Conservation (phyloP, 306 rosid genomes). For the Quercus ilex region DNA sequence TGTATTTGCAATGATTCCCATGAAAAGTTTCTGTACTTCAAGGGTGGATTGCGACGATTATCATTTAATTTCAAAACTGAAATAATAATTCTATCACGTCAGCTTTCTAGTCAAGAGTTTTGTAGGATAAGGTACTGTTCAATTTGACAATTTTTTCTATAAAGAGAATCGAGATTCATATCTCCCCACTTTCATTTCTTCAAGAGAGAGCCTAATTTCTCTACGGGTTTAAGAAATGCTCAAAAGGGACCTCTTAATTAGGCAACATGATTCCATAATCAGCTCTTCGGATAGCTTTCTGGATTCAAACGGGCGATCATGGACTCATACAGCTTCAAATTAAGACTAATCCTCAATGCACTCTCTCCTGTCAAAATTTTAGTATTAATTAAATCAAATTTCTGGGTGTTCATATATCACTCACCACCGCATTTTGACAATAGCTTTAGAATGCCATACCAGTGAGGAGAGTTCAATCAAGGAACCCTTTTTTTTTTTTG, state of each 20-base stretch:
- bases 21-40: not conserved
- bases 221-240: not conserved
- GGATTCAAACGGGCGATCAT: conserved; percentile 2
- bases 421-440: too few relatives aligned
- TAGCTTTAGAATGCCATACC: too few relatives aligned
- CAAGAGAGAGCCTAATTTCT: not conserved
- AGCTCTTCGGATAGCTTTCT: not conserved
- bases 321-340: conserved; percentile 5
- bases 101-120: not conserved
- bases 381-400: not conserved
- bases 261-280: not conserved
- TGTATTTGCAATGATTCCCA: not conserved
- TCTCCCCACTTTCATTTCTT: too few relatives aligned
- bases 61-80: not conserved
- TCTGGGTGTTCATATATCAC: conserved; percentile 1
- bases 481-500: too few relatives aligned
- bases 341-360: not conserved
- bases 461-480: too few relatives aligned
- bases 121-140: too few relatives aligned
- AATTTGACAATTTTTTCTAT: too few relatives aligned
- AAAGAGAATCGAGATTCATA: too few relatives aligned
- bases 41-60: too few relatives aligned
- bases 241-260: not conserved
- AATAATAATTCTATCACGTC: not conserved
- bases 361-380: conserved; percentile 1